Percentiles rank a stretch among this genome's conserved stretches.
phyloP scores from a whole-genome alignment of 495 filamentous ascomycete genomes.

The Podospora conica region DNA sequence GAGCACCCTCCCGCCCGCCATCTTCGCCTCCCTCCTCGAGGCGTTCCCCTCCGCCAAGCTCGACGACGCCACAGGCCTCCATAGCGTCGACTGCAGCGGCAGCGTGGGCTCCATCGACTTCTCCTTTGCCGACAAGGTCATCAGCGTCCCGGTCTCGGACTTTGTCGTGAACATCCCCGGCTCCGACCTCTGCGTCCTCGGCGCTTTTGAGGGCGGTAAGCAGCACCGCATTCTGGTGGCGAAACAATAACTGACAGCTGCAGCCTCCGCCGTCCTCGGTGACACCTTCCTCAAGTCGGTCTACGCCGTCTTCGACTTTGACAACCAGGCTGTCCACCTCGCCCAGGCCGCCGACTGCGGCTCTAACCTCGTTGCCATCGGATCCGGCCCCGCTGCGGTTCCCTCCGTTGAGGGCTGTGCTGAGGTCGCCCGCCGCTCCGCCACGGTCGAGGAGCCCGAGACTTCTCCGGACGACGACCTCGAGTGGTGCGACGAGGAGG shows the following conservation, averaged over 20 bases:
- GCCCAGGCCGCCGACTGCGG: slow-evolving; percentile 27
- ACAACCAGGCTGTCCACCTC: slow-evolving; percentile 17
- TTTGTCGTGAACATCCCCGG: not conserved
- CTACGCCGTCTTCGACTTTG: slow-evolving; percentile 19
- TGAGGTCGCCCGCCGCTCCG: not conserved
- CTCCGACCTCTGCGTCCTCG: not conserved
- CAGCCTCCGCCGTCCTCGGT: not conserved
- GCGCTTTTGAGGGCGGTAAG: not conserved
- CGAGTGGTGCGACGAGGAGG: not conserved
- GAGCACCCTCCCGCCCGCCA: not conserved
- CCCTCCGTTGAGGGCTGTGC: slow-evolving; percentile 3
- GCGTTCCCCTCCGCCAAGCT: not conserved
- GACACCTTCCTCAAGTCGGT: not conserved
- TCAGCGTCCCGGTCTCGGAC: not conserved
- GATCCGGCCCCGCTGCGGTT: slow-evolving; percentile 19
- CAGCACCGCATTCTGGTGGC: too few species aligned
- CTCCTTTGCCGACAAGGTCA: not conserved
- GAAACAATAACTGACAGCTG: too few species aligned
- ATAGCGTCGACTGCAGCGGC: not conserved
- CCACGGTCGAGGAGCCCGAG: not conserved
- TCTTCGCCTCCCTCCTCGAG: not conserved
- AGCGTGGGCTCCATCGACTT: not conserved
- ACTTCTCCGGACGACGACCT: not conserved
- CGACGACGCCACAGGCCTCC: not conserved
- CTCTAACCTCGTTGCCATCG: slow-evolving; percentile 28